Conservation (phyloP, 352 stramenopile species). For the Albugo laibachii region DNA sequence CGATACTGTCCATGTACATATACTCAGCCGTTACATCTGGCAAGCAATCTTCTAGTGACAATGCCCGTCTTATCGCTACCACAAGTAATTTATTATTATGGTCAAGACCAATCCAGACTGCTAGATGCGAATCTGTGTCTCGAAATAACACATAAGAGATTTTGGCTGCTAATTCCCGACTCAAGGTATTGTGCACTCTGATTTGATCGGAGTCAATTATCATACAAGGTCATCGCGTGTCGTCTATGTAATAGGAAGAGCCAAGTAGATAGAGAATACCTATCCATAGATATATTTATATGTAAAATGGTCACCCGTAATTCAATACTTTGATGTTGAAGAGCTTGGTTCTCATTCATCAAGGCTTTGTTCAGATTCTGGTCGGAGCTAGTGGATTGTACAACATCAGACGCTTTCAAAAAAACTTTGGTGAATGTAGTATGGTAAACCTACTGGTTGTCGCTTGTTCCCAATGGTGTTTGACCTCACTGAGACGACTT, state of each 20-base stretch:
- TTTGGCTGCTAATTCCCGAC: slow-evolving; percentile 26
- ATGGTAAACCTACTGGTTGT: too few species aligned
- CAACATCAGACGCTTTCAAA: too few species aligned
- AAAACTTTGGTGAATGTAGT: too few species aligned
- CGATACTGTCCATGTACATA: slow-evolving; percentile 43
- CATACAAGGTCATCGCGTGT: slow-evolving; percentile 26
- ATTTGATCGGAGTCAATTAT: slow-evolving; percentile 67
- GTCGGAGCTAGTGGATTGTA: too few species aligned
- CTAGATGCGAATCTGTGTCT: slow-evolving; percentile 59
- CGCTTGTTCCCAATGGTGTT: too few species aligned
- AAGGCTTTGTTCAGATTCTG: too few species aligned
- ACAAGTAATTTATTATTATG: slow-evolving; percentile 51
- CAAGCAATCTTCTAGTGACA: slow-evolving; percentile 75
- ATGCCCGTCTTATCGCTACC: slow-evolving; percentile 57
- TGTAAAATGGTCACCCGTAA: slow-evolving; percentile 79
- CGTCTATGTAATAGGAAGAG: slow-evolving; percentile 8
- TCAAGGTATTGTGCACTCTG: slow-evolving; percentile 64
- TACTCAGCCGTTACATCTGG: slow-evolving; percentile 75
- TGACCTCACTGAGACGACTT: too few species aligned
- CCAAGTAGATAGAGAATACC: slow-evolving; percentile 38
- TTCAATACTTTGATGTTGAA: too few species aligned
- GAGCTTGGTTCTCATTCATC: too few species aligned
- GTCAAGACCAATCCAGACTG: slow-evolving; percentile 65
- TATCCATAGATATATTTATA: slow-evolving; percentile 75
- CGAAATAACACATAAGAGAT: slow-evolving; percentile 69